These are phyloP conservation scores for Myriosclerotinia duriaeana DNA, from an alignment of 2,329 filamentous ascomycete genomes.

Conservation along the genomic window DNA sequence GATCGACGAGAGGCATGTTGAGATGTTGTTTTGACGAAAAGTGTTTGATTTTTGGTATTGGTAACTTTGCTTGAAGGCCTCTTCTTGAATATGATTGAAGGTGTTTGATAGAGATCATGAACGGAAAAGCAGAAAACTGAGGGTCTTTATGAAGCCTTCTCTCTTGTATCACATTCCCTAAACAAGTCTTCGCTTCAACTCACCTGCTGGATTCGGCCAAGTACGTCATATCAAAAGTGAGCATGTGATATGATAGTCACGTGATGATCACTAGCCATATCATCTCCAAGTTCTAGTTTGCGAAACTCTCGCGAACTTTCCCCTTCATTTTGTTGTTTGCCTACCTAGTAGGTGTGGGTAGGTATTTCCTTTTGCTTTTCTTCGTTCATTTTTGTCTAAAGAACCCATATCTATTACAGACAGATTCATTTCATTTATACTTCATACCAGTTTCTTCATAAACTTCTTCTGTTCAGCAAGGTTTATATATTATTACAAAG, in stretches of 20 bases:
- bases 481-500: too few relatives aligned
- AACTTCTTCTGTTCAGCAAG: neutral
- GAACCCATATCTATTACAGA: too few relatives aligned
- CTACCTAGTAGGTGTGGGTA: too few relatives aligned
- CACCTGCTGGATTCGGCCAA: conserved; percentile 15
- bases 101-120: conserved; percentile 17
- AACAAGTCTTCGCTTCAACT: conserved; percentile 8
- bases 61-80: neutral
- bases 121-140: neutral
- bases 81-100: conserved; percentile 7
- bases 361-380: too few relatives aligned
- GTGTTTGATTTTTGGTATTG: conserved; percentile 16
- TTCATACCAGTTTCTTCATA: neutral
- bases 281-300: neutral
- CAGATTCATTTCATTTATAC: too few relatives aligned
- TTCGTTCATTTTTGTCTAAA: neutral
- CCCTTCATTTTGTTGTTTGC: neutral
- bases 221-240: conserved; percentile 4
- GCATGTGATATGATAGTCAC: neutral
- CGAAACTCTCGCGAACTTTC: conserved; percentile 4
- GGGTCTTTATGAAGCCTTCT: conserved; percentile 10
- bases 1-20: conserved; percentile 66
- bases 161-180: neutral
- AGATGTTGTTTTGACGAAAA: conserved; percentile 27
- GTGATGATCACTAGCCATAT: neutral